Base-by-base conservation (phyloP, 208 protist species). In the Phytomonas francai region DNA sequence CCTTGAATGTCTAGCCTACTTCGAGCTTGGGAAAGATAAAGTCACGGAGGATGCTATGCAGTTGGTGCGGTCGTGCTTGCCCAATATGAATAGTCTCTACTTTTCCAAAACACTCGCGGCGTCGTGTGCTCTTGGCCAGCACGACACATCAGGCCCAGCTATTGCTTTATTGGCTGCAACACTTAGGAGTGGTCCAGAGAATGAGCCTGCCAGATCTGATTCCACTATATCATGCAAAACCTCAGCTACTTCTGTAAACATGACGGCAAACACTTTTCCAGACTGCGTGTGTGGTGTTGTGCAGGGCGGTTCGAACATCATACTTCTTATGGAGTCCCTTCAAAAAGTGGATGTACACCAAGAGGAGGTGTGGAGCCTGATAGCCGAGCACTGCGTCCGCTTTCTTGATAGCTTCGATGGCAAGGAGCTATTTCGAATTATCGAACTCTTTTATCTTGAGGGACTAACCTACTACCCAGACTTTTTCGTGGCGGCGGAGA, bases 1-100 rank as follows among this genome's bases (percentile, higher is more conserved):
- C 65, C 63, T 95, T 9, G 89, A 95, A 72, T 89, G 79, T 61
- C 66, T 95, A 0, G 87, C 83, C 1, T 87, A 93, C 76, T 92
- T 93, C 63, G 75, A 88, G 28, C 74, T 95, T 25, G 80, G 79
- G 39, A 69, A 79, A 22, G 83, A 69, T 29, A 67, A 74, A 0
- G 76, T 92, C 11, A 80, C 87, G 3, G 51, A 39, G 33, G 87
- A 83, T 54, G 87, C 89, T 7, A 65, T 92, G 60, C 63, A 78
- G 59, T 76, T 92, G 7, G 81, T 85, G 34, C 70, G 73, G 72
- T 72, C 74, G 32, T 78, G 76, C 59, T 63, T 89, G 0, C 77
- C 80, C 9, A 67, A 66, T 9, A 88, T 95, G 89, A 72, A 73
- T 4, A 66, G 71, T 6, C 58, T 71, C 14, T 80, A 87, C 45